phyloP scores from a whole-genome alignment of 495 filamentous ascomycete genomes.

The Hypoxylon lienhwacheense region DNA sequence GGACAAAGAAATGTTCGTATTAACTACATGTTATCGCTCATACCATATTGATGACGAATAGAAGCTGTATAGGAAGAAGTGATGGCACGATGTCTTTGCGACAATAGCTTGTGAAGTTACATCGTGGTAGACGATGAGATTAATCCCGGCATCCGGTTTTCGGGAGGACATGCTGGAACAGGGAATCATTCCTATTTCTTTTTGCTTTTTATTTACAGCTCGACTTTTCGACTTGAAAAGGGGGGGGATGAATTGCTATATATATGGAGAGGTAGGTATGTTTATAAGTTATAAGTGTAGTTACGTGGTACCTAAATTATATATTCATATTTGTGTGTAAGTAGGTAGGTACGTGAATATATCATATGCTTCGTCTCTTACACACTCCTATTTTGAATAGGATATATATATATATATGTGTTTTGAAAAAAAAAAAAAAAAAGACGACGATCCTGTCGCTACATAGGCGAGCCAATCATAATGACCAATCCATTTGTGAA shows the following conservation, averaged over 20 bases:
- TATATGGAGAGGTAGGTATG: too few species aligned
- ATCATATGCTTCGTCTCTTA: too few species aligned
- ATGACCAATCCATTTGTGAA: constrained; percentile 8
- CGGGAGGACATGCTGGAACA: constrained; percentile 24
- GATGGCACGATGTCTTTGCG: neutral
- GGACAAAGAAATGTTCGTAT: neutral
- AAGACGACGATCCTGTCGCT: neutral
- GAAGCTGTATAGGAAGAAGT: neutral
- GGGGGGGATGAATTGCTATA: neutral
- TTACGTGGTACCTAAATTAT: too few species aligned
- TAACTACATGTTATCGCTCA: neutral
- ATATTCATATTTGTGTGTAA: too few species aligned
- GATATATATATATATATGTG: constrained; percentile 12
- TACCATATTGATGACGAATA: constrained; percentile 3
- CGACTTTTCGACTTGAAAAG: neutral
- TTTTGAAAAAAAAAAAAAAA: neutral
- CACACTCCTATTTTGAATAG: too few species aligned
- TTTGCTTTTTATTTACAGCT: neutral
- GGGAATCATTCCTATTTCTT: constrained; percentile 14
- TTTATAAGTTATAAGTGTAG: too few species aligned
- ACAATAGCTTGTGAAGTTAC: constrained; percentile 23
- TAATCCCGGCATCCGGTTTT: constrained; percentile 10
- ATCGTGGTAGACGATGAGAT: constrained; percentile 4
- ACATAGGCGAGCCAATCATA: constrained; percentile 13
- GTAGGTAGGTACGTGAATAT: too few species aligned